Conservation (phyloP, 352 stramenopile species). For the Hyaloperonospora brassicae region DNA sequence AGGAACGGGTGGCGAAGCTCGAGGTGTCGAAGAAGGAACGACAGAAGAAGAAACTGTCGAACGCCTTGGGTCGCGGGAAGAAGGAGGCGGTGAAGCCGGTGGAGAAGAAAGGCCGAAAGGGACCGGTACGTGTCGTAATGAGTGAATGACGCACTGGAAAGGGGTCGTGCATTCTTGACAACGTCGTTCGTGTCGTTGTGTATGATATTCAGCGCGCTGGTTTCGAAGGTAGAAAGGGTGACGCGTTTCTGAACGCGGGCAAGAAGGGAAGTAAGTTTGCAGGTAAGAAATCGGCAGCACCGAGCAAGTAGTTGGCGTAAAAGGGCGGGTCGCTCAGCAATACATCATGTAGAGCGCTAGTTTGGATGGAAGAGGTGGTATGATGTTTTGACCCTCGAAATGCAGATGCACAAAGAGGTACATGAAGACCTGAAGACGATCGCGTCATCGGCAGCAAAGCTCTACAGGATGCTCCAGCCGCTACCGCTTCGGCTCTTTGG, state of each 20-base stretch:
- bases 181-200: constrained; percentile 1
- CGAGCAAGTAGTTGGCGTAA: constrained; percentile 29
- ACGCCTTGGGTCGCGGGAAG: constrained; percentile 15
- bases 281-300: constrained; percentile 19
- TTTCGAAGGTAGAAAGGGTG: constrained; percentile 79
- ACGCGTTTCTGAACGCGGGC: constrained; percentile 59
- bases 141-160: background rate
- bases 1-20: constrained; percentile 47
- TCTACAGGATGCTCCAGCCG: constrained; percentile 58
- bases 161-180: constrained; percentile 6
- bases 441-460: background rate
- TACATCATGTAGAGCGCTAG: constrained; percentile 41
- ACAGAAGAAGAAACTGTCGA: constrained; percentile 55
- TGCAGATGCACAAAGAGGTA: constrained; percentile 7
- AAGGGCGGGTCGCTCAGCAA: constrained; percentile 10
- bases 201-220: constrained; percentile 43
- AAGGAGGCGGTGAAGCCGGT: constrained; percentile 29
- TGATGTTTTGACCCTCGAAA: constrained; percentile 7
- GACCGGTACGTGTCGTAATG: constrained; percentile 26
- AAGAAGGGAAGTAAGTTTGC: constrained; percentile 34
- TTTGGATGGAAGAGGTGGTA: constrained; percentile 12
- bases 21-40: constrained; percentile 62
- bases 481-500: constrained; percentile 52
- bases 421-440: constrained; percentile 6
- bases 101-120: constrained; percentile 29